These are phyloP conservation scores for Solanum infundibuliforme DNA, from an alignment of 257 asterid genomes.

Conservation along the genomic window DNA sequence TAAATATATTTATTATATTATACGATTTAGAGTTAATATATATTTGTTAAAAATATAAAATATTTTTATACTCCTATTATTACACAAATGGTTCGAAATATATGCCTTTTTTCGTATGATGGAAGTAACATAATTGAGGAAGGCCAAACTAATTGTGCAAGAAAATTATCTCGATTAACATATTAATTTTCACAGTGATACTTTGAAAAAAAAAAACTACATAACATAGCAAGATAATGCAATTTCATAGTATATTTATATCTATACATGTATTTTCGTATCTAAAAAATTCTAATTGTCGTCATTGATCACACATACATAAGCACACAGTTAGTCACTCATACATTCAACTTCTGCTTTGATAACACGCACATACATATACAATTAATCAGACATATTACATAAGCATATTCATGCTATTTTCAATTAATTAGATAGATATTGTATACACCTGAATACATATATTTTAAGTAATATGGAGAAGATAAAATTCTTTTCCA, in stretches of 20 bases:
- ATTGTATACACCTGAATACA: neutral
- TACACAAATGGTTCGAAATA: neutral
- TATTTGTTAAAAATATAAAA: neutral
- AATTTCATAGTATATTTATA: no score
- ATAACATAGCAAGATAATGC: neutral
- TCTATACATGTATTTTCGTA: neutral
- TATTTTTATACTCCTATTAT: neutral
- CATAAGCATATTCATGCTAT: neutral
- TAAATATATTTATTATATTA: neutral
- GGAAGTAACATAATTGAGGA: neutral
- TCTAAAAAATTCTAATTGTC: neutral
- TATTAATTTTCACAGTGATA: no score
- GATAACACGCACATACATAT: neutral
- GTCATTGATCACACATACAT: neutral
- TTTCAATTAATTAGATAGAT: no score
- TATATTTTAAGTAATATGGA: no score
- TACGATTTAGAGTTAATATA: neutral
- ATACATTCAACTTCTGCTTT: no score
- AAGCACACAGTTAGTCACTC: neutral
- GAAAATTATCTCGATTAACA: neutral
- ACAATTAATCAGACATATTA: neutral
- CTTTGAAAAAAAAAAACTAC: no score
- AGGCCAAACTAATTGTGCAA: neutral
- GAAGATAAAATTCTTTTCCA: neutral
- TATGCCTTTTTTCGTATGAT: neutral